phyloP scores from a whole-genome alignment of 306 rosid genomes.

The Gastrolobium villosum region DNA sequence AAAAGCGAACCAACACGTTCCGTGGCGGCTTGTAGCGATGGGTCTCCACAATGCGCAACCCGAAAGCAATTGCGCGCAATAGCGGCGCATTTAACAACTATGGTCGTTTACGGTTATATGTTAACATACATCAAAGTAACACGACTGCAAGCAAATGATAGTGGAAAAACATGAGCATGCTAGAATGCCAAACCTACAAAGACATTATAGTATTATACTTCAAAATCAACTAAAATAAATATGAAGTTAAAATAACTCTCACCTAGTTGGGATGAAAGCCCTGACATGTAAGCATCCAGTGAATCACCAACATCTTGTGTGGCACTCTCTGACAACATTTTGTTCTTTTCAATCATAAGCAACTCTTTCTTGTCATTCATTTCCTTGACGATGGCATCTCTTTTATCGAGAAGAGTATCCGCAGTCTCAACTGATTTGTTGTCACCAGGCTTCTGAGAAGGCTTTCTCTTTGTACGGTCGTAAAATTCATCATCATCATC shows the following conservation, averaged over 20 bases:
- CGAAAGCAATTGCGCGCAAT: too few relatives aligned
- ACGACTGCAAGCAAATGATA: conserved; percentile 22
- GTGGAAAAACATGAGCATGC: conserved; percentile 21
- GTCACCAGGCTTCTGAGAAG: conserved; percentile 64
- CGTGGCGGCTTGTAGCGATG: too few relatives aligned
- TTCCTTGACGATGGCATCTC: conserved; percentile 75
- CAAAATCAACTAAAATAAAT: conserved; percentile 11
- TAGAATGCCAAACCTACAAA: conserved; percentile 34
- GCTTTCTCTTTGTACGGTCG: conserved; percentile 85
- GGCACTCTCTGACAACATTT: conserved; percentile 52
- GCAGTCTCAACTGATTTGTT: conserved; percentile 86
- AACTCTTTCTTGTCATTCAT: conserved; percentile 72
- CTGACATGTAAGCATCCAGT: conserved; percentile 95
- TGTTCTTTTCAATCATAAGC: conserved; percentile 70
- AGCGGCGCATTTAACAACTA: too few relatives aligned
- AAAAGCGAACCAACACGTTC: too few relatives aligned
- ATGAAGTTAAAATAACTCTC: conserved; percentile 41
- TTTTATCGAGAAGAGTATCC: conserved; percentile 90
- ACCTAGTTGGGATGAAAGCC: conserved; percentile 96
- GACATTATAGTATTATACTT: conserved; percentile 32
- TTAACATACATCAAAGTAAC: not conserved
- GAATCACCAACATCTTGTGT: conserved; percentile 65
- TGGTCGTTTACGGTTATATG: too few relatives aligned
- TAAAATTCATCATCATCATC: conserved; percentile 89
- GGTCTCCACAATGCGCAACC: too few relatives aligned